Evolutionary conservation across 169 alveolate genomes (phyloP).

Genomic region (Blepharisma undulans): DNA sequence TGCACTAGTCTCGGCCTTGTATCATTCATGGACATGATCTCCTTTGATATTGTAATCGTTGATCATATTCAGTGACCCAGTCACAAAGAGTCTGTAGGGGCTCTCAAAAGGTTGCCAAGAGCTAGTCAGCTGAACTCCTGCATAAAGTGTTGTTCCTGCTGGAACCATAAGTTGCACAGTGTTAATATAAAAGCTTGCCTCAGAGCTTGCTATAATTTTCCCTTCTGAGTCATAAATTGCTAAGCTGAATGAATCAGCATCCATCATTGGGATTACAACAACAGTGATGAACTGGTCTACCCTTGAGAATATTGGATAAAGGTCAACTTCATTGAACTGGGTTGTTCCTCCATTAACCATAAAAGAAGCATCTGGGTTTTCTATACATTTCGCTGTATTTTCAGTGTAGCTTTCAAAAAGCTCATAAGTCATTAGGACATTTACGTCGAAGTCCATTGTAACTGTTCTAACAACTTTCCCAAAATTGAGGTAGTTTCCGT

Average conservation of each 20-base stretch:
- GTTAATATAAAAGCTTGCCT: background rate
- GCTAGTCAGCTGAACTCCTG: background rate
- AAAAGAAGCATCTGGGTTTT: slow-evolving; percentile 22
- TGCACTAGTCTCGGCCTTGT: background rate
- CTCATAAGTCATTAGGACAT: slow-evolving; percentile 11
- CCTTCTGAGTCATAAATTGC: slow-evolving; percentile 7
- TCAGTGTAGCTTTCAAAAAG: slow-evolving; percentile 29
- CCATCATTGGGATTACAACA: slow-evolving; percentile 30
- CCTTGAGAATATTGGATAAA: background rate
- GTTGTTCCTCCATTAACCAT: slow-evolving; percentile 4
- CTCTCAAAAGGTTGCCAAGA: slow-evolving; percentile 10
- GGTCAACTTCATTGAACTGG: slow-evolving; percentile 1
- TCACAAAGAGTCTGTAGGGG: slow-evolving; percentile 22
- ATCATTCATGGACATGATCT: background rate
- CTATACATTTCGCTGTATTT: background rate
- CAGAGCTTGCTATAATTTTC: slow-evolving; percentile 21
- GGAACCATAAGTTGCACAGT: slow-evolving; percentile 10
- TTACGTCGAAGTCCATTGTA: background rate
- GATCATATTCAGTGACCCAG: slow-evolving; percentile 3
- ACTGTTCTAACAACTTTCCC: background rate
- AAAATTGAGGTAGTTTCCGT: background rate
- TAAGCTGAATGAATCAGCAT: background rate
- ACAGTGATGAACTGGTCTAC: slow-evolving; percentile 25
- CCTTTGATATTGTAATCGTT: background rate
- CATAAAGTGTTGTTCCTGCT: slow-evolving; percentile 1